Percentiles rank a stretch among this genome's conserved stretches.
Conservation (phyloP, 768 basidiomycete species). For the Serpula lacrymans region DNA sequence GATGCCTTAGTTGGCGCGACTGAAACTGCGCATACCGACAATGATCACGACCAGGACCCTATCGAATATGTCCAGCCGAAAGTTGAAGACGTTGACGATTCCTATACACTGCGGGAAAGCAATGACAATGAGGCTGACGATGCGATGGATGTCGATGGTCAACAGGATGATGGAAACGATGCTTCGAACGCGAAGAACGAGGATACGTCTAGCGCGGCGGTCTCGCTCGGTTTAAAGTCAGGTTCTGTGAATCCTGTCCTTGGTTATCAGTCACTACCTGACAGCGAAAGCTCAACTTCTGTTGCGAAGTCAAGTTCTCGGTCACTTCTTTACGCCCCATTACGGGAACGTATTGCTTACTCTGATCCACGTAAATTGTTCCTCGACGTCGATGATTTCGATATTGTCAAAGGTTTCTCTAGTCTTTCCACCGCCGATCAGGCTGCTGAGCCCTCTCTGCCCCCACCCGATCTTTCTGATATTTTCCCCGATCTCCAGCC, state of each 20-base stretch:
- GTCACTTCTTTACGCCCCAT: slow-evolving; percentile 46
- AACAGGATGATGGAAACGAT: slow-evolving; percentile 27
- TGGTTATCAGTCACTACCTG: slow-evolving; percentile 28
- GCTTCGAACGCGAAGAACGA: slow-evolving; percentile 25
- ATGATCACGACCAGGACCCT: slow-evolving; percentile 25
- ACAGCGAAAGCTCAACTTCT: slow-evolving; percentile 13
- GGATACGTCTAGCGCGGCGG: slow-evolving; percentile 9
- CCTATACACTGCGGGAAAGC: slow-evolving; percentile 33
- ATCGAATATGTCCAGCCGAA: slow-evolving; percentile 39
- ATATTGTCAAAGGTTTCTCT: slow-evolving; percentile 48
- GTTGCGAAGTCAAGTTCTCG: slow-evolving; percentile 38
- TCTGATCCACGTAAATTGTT: slow-evolving; percentile 45
- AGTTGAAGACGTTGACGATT: slow-evolving; percentile 57
- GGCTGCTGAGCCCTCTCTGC: slow-evolving; percentile 17
- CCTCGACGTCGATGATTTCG: slow-evolving; percentile 48
- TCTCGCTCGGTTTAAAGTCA: slow-evolving; percentile 44
- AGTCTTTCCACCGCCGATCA: slow-evolving; percentile 31
- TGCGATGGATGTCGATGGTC: slow-evolving; percentile 27
- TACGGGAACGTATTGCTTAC: slow-evolving; percentile 57
- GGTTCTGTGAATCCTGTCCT: slow-evolving; percentile 56
- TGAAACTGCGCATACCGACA: slow-evolving; percentile 33
- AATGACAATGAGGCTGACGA: slow-evolving; percentile 14
- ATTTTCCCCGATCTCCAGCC: slow-evolving; percentile 86
- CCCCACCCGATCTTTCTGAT: slow-evolving; percentile 50
- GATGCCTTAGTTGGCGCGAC: slow-evolving; percentile 49